Evolutionary conservation across 371 early-diverging fungal species (phyloP).

Genomic region (Saksenaea vasiformis): DNA sequence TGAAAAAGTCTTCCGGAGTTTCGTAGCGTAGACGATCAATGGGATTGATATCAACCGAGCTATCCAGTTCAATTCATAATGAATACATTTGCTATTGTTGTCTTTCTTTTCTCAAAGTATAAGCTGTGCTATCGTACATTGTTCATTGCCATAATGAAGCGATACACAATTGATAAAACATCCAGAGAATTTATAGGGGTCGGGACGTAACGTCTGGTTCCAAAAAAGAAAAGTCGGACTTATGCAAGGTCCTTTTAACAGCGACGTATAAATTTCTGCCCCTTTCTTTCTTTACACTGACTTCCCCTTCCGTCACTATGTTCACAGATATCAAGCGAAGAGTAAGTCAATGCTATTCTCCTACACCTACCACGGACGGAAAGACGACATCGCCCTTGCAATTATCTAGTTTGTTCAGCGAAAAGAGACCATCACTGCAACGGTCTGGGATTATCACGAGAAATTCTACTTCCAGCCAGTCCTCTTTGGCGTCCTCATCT

Average conservation of each 20-base stretch:
- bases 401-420: not conserved
- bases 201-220: not conserved
- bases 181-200: not conserved
- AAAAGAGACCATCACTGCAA: not conserved
- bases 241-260: not conserved
- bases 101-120: not conserved
- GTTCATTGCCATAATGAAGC: not conserved
- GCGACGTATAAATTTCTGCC: not conserved
- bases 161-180: not conserved
- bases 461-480: constrained; percentile 4
- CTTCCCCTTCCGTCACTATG: constrained; percentile 7
- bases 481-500: not conserved
- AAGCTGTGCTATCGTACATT: not conserved
- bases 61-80: too few species aligned
- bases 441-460: not conserved
- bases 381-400: not conserved
- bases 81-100: not conserved
- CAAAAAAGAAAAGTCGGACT: constrained; percentile 3
- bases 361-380: constrained; percentile 2
- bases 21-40: too few species aligned
- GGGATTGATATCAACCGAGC: too few species aligned
- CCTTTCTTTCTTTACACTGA: not conserved
- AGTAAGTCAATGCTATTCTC: constrained; percentile 15
- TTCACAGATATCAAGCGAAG: constrained; percentile 21
- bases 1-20: too few species aligned